These are phyloP conservation scores for Vanderwaltozyma tropicalis DNA, from an alignment of 805 yeast species.

Conservation along the genomic window DNA sequence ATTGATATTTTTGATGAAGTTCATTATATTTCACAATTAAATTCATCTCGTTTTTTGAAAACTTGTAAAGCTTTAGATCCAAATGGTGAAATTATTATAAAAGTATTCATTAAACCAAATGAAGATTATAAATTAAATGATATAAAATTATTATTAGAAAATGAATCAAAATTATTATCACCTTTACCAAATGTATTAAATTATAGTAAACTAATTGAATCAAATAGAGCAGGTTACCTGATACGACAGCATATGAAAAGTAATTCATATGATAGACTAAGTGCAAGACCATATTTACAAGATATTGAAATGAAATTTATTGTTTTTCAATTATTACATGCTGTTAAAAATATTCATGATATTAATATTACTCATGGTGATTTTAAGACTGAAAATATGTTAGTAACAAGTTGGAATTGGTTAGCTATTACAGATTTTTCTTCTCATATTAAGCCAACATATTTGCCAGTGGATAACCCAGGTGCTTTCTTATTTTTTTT, in stretches of 20 bases:
- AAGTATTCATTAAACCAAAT: slow-evolving; percentile 69
- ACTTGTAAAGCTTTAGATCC: slow-evolving; percentile 71
- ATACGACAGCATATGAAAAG: slow-evolving; percentile 72
- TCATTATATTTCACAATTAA: slow-evolving; percentile 65
- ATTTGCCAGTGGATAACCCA: slow-evolving; percentile 86
- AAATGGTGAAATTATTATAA: slow-evolving; percentile 65
- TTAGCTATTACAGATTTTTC: slow-evolving; percentile 74
- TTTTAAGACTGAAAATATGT: slow-evolving; percentile 78
- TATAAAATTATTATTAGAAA: slow-evolving; percentile 28
- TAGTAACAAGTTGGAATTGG: slow-evolving; percentile 89
- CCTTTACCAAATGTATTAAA: slow-evolving; percentile 57
- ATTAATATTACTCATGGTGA: slow-evolving; percentile 73
- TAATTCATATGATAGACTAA: slow-evolving; percentile 77
- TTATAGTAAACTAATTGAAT: slow-evolving; percentile 65
- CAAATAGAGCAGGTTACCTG: slow-evolving; percentile 85
- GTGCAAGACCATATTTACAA: slow-evolving; percentile 80
- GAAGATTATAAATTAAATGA: slow-evolving; percentile 17
- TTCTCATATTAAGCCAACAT: slow-evolving; percentile 62
- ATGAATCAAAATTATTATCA: slow-evolving; percentile 29
- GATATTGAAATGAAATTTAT: slow-evolving; percentile 76
- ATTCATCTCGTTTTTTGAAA: slow-evolving; percentile 75
- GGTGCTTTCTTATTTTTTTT: slow-evolving; percentile 85
- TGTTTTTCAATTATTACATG: slow-evolving; percentile 64
- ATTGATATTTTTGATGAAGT: slow-evolving; percentile 67
- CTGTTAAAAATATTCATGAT: slow-evolving; percentile 54